Base-by-base conservation (phyloP, 2,329 filamentous ascomycete genomes). In the Xylaria sp. region DNA sequence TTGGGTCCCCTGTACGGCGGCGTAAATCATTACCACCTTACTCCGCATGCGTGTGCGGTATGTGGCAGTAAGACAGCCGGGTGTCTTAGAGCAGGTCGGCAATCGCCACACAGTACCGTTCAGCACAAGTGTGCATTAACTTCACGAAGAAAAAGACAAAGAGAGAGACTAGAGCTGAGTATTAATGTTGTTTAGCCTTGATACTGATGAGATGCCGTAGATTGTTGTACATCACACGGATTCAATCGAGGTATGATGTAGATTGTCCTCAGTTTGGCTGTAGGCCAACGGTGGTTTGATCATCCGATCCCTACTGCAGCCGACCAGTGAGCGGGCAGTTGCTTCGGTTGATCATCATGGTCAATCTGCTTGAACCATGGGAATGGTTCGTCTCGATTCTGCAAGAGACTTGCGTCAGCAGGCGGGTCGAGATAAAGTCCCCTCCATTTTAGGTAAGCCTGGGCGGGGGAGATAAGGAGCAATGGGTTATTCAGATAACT, bases 21-120 rank as follows among this genome's bases (percentile, higher is more conserved):
- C 31, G 59, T n/a, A 58, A 13, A 56, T 65, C 54, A 67, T 49
- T 49, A 46, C 38, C 48, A n/a, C 42, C 36, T 36, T 63, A 63
- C 65, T 64, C 65, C 59, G 60, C 60, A 63, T 49, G 36, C 51
- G 28, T 23, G 58, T 48, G 42, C 33, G 13, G 36, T 2, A 63
- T 63, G 65, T 23, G 51, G 42, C 31, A 44, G 17, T 31, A 33
- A 56, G 28, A 40, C 20, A 49, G 48, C 40, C 38, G 11, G 51
- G 17, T 49, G 20, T 23, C 20, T 38, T 54, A 3, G 26, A 58
- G 20, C 26, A 15, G 57, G 26, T 28, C 33, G 40, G n/a, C 13
- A 57, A 13, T 46, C 56, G 44, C 11, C 33, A 28, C 40, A 51
- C 31, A 36, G 26, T 56, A 11, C 42, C 15, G 53, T 56, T 56